These are phyloP conservation scores for Pleurotus tuber-regium DNA, from an alignment of 768 basidiomycete species.

Conservation along the genomic window DNA sequence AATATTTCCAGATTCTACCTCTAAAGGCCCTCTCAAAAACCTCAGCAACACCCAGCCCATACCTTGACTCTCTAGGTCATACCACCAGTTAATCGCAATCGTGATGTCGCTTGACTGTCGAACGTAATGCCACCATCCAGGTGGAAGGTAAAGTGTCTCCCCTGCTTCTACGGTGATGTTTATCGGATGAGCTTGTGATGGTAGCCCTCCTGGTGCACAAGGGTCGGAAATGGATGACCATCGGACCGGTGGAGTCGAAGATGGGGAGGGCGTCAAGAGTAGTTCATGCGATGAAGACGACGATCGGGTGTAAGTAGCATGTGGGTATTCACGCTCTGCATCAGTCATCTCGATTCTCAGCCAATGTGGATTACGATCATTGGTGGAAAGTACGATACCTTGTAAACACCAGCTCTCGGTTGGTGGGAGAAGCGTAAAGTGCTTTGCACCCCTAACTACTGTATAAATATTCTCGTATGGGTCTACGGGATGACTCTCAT, in stretches of 20 bases:
- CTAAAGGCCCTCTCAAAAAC: constrained; percentile 47
- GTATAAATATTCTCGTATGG: constrained; percentile 95
- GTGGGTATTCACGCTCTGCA: constrained; percentile 60
- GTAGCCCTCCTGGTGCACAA: constrained; percentile 40
- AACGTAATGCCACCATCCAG: constrained; percentile 94
- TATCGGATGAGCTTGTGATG: constrained; percentile 60
- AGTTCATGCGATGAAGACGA: constrained; percentile 23
- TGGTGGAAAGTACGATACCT: constrained; percentile 50
- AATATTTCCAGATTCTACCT: constrained; percentile 40
- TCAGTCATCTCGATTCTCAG: background rate
- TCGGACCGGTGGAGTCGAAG: constrained; percentile 46
- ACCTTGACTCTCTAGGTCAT: constrained; percentile 75
- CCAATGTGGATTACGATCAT: background rate
- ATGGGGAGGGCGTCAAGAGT: constrained; percentile 28
- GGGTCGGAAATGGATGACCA: constrained; percentile 82
- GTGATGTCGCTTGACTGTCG: constrained; percentile 61
- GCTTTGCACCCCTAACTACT: constrained; percentile 80
- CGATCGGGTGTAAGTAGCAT: constrained; percentile 60
- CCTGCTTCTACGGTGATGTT: constrained; percentile 65
- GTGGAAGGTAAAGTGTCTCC: constrained; percentile 86
- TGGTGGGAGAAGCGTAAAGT: constrained; percentile 84
- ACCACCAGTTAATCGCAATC: constrained; percentile 88
- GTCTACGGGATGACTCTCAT: constrained; percentile 39
- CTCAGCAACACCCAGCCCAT: constrained; percentile 68
- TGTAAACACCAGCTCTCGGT: constrained; percentile 83